phyloP scores from a whole-genome alignment of 176 grass and related monocot species.

The Ananas comosus region DNA sequence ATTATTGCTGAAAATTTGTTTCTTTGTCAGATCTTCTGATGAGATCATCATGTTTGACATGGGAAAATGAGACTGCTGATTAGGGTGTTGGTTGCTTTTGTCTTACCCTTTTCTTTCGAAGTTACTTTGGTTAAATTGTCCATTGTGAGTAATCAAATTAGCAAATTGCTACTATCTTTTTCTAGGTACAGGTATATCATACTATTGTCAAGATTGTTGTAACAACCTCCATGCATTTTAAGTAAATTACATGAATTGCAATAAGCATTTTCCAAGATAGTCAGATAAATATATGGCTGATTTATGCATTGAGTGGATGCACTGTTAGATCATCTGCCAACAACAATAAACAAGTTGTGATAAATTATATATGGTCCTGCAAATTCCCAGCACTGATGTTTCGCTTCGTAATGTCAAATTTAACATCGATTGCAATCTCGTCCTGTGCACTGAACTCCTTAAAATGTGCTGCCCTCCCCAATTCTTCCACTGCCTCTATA shows the following conservation, averaged over 20 bases:
- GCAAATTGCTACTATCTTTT: no score
- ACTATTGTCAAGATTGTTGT: background rate
- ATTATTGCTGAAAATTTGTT: no score
- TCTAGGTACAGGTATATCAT: no score
- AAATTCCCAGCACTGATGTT: conserved; percentile 23
- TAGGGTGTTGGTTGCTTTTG: no score
- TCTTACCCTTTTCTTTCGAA: no score
- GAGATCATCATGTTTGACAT: no score
- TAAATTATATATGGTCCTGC: conserved; percentile 16
- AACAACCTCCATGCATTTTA: background rate
- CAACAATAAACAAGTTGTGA: background rate
- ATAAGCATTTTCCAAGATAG: background rate
- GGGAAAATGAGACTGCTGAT: no score
- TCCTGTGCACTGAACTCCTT: conserved; percentile 45
- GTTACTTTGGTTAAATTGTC: no score
- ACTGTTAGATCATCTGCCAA: background rate
- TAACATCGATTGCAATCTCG: conserved; percentile 41
- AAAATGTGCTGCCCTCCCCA: conserved; percentile 63
- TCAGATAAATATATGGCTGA: no score
- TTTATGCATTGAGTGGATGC: no score
- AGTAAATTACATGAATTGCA: background rate
- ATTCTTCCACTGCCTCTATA: conserved; percentile 76
- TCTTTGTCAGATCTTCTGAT: no score
- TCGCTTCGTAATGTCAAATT: conserved; percentile 26
- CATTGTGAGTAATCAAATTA: no score